A percentile compares a stretch with the other conserved stretches of the same genome.
Conservation (phyloP, 1,284 basidiomycete species). For the Microbotryum silenes-acaulis region DNA sequence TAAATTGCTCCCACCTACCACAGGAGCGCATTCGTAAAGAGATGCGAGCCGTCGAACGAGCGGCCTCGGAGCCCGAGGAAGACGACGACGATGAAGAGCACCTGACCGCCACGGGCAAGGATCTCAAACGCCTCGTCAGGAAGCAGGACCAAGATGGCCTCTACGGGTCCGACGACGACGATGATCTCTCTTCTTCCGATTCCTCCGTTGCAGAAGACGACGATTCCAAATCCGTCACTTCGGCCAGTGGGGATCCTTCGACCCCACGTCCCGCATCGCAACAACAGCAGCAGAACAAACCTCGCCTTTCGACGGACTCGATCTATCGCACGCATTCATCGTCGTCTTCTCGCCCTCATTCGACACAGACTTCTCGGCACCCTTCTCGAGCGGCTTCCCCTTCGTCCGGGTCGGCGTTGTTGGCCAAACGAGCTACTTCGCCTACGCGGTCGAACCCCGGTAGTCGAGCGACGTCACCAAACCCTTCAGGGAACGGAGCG, state of each 20-base stretch:
- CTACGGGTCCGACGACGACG: constrained; percentile 56
- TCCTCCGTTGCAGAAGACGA: too few species aligned
- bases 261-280: too few species aligned
- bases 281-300: too few species aligned
- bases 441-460: constrained; percentile 40
- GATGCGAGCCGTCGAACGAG: constrained; percentile 66
- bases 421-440: constrained; percentile 74
- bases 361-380: constrained; percentile 8
- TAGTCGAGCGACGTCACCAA: constrained; percentile 13
- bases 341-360: background rate
- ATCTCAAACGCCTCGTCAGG: constrained; percentile 66
- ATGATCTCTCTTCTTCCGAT: constrained; percentile 47
- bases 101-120: constrained; percentile 60
- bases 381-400: constrained; percentile 35
- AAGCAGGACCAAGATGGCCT: constrained; percentile 46
- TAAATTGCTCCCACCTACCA: too few species aligned
- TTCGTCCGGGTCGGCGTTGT: constrained; percentile 52
- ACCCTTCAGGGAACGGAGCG: background rate
- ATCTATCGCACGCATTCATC: background rate
- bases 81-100: constrained; percentile 56
- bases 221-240: too few species aligned
- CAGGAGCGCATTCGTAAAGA: constrained; percentile 77
- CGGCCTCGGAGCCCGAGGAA: constrained; percentile 57
- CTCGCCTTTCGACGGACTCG: too few species aligned
- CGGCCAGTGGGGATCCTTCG: too few species aligned